Conservation (phyloP, 192 early-diverging fungal genomes). For the Coemansia sp. region DNA sequence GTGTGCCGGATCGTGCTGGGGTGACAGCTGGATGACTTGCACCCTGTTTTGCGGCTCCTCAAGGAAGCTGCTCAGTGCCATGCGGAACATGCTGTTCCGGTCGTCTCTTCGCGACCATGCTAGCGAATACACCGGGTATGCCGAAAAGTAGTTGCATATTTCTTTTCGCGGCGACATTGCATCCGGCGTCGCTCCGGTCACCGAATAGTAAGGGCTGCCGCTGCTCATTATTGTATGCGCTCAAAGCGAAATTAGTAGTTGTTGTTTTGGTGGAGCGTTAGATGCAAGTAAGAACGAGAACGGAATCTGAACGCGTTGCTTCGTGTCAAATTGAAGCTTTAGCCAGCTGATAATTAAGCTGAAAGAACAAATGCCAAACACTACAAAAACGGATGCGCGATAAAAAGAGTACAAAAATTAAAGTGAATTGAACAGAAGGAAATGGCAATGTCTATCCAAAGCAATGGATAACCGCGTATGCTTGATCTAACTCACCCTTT, state of each 20-base stretch:
- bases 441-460: background rate
- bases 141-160: conserved; percentile 77
- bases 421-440: background rate
- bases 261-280: too few relatives aligned
- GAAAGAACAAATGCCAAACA: background rate
- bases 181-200: conserved; percentile 28
- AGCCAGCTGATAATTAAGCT: background rate
- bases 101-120: conserved; percentile 73
- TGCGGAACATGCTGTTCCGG: conserved; percentile 61
- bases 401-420: background rate
- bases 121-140: conserved; percentile 85
- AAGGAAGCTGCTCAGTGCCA: conserved; percentile 80
- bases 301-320: background rate
- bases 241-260: background rate
- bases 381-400: background rate
- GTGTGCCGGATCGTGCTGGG: conserved; percentile 46
- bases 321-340: background rate
- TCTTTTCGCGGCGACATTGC: conserved; percentile 62
- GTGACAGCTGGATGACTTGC: conserved; percentile 49
- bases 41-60: conserved; percentile 69
- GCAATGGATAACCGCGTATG: too few relatives aligned
- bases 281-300: background rate
- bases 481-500: too few relatives aligned
- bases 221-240: conserved; percentile 33
- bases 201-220: conserved; percentile 44